Percentiles rank a stretch among this genome's conserved stretches.
Evolutionary conservation across 2,329 filamentous ascomycete genomes (phyloP).

Genomic region (Pestalotiopsis sp.): DNA sequence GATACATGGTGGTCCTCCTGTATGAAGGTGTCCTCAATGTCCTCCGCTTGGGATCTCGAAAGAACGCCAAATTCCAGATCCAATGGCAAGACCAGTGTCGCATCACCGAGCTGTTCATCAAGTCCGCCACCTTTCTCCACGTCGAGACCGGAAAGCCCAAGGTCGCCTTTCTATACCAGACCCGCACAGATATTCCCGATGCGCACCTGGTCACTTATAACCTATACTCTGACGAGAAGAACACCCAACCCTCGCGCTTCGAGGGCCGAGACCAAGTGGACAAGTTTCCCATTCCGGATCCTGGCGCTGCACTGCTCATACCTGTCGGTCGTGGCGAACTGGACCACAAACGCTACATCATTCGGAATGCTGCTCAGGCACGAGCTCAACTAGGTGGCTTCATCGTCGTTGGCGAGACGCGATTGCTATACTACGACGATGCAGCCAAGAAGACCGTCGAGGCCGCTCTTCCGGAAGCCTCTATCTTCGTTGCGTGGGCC

Average conservation of each 20-base stretch:
- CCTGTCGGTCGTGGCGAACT: conserved; percentile 57
- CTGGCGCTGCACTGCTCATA: conserved; percentile 61
- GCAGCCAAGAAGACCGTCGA: conserved; percentile 67
- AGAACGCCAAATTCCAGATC: conserved; percentile 43
- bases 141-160: conserved; percentile 59
- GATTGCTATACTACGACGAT: conserved; percentile 82
- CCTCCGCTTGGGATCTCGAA: conserved; percentile 49
- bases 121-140: conserved; percentile 56
- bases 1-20: conserved; percentile 56
- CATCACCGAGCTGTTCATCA: conserved; percentile 60
- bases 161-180: conserved; percentile 60
- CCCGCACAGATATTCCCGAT: conserved; percentile 50
- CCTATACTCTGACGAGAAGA: conserved; percentile 58
- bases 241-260: conserved; percentile 53
- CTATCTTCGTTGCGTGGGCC: conserved; percentile 90
- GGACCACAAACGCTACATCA: conserved; percentile 60
- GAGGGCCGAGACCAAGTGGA: conserved; percentile 56
- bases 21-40: conserved; percentile 62
- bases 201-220: conserved; percentile 60
- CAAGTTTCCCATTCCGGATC: conserved; percentile 53
- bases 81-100: conserved; percentile 55
- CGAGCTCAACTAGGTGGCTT: conserved; percentile 67
- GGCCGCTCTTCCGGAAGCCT: conserved; percentile 67
- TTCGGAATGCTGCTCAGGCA: conserved; percentile 52
- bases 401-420: conserved; percentile 76